A percentile compares a stretch with the other conserved stretches of the same genome.
Evolutionary conservation across 2,329 filamentous ascomycete genomes (phyloP).

Genomic region (Aspergillus jensenii): DNA sequence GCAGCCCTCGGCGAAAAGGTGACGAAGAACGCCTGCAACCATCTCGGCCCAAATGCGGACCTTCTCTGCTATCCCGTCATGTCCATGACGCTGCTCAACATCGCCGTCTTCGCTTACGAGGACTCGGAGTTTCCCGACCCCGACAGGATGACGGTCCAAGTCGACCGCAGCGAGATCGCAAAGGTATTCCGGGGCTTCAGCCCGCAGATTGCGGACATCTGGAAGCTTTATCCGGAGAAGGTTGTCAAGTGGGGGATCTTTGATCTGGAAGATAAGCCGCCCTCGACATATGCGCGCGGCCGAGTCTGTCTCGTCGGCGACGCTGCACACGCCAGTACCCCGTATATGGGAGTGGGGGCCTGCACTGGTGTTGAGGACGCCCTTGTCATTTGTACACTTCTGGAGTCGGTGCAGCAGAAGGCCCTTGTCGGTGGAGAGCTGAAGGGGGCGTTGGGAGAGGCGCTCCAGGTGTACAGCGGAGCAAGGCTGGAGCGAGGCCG

Average conservation of each 20-base stretch:
- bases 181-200: background rate
- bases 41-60: slow-evolving; percentile 58
- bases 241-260: slow-evolving; percentile 13
- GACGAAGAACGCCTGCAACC: slow-evolving; percentile 53
- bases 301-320: slow-evolving; percentile 12
- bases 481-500: background rate
- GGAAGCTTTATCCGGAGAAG: slow-evolving; percentile 42
- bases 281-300: background rate
- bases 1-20: slow-evolving; percentile 51
- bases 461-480: background rate
- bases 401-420: slow-evolving; percentile 1
- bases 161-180: slow-evolving; percentile 2
- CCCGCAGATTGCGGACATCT: slow-evolving; percentile 46
- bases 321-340: slow-evolving; percentile 14
- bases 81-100: slow-evolving; percentile 15
- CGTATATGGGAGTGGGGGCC: slow-evolving; percentile 13
- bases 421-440: background rate
- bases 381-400: slow-evolving; percentile 1
- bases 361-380: slow-evolving; percentile 14
- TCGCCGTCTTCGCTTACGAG: slow-evolving; percentile 22
- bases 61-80: slow-evolving; percentile 52
- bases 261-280: slow-evolving; percentile 8
- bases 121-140: slow-evolving; percentile 11
- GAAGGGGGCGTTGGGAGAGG: background rate
- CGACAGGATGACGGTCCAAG: slow-evolving; percentile 5